Conservation (phyloP, 2,329 filamentous ascomycete genomes). For the Pseudogymnoascus pannorum region DNA sequence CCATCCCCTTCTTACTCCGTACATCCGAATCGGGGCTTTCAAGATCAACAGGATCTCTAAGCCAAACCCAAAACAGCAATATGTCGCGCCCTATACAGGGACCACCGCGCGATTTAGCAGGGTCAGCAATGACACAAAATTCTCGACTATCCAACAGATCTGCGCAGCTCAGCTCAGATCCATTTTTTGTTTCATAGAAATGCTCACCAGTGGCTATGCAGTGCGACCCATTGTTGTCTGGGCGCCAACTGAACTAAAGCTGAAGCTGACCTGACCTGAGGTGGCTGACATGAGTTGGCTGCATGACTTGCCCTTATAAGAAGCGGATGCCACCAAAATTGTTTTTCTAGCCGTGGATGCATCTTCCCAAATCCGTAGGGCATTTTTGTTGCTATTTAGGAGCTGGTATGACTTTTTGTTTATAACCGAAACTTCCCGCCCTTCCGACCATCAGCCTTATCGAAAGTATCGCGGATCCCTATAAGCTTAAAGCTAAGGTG, state of each 20-base stretch:
- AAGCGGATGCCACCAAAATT: not conserved
- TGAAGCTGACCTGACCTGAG: not conserved
- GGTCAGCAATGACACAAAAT: not conserved
- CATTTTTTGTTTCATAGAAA: not conserved
- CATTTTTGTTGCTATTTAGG: not conserved
- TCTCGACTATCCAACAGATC: not conserved
- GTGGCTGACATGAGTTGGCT: not conserved
- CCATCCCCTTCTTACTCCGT: too few species aligned
- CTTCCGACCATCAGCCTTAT: not conserved
- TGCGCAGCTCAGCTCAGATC: not conserved
- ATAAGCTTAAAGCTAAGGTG: conserved; percentile 2
- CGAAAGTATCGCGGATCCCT: not conserved
- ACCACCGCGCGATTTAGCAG: not conserved
- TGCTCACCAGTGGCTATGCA: not conserved
- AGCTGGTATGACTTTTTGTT: not conserved
- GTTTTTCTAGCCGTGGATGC: not conserved
- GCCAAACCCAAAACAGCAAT: not conserved
- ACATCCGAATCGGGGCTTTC: not conserved
- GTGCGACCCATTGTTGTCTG: not conserved
- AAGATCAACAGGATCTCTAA: not conserved
- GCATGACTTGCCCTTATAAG: not conserved
- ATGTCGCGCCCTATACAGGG: not conserved
- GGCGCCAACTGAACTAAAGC: not conserved
- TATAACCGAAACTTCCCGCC: not conserved
- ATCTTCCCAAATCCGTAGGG: not conserved